These are phyloP conservation scores for Linnemannia elongata DNA, from an alignment of 192 early-diverging fungal genomes.

Conservation along the genomic window DNA sequence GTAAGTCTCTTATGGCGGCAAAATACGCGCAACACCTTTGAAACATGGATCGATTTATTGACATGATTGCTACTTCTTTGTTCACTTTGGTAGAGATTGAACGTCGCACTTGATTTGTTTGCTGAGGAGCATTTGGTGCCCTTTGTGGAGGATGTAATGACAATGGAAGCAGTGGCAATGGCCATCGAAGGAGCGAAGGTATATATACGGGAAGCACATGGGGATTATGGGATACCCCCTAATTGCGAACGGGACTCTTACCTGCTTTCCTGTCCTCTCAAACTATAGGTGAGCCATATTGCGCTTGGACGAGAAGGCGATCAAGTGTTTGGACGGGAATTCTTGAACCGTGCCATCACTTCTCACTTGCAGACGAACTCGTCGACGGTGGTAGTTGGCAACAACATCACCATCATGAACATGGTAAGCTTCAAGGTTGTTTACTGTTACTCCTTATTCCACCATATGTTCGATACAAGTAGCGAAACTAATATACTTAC, in stretches of 20 bases:
- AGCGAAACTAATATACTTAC: too few species aligned
- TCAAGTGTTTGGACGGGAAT: slow-evolving; percentile 60
- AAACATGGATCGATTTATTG: background rate
- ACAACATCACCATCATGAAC: slow-evolving; percentile 67
- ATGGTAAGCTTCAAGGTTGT: slow-evolving; percentile 48
- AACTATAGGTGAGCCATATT: slow-evolving; percentile 62
- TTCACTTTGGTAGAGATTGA: slow-evolving; percentile 32
- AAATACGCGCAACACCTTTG: background rate
- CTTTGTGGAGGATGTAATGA: slow-evolving; percentile 66
- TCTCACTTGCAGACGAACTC: slow-evolving; percentile 66
- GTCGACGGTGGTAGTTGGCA: slow-evolving; percentile 63
- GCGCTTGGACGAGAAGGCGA: slow-evolving; percentile 56
- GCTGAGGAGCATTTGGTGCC: slow-evolving; percentile 58
- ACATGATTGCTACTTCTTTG: background rate
- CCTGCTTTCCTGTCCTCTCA: background rate
- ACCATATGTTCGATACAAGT: too few species aligned
- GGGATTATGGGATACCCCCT: background rate
- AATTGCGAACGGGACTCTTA: background rate
- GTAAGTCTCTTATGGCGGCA: slow-evolving; percentile 18
- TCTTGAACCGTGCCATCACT: slow-evolving; percentile 62
- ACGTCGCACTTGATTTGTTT: slow-evolving; percentile 60
- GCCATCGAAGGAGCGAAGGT: slow-evolving; percentile 66
- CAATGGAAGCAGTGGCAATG: slow-evolving; percentile 66
- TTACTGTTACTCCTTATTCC: too few species aligned
- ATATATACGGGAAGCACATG: background rate